phyloP scores from a whole-genome alignment of 306 rosid species.

The Arachis stenosperma region DNA sequence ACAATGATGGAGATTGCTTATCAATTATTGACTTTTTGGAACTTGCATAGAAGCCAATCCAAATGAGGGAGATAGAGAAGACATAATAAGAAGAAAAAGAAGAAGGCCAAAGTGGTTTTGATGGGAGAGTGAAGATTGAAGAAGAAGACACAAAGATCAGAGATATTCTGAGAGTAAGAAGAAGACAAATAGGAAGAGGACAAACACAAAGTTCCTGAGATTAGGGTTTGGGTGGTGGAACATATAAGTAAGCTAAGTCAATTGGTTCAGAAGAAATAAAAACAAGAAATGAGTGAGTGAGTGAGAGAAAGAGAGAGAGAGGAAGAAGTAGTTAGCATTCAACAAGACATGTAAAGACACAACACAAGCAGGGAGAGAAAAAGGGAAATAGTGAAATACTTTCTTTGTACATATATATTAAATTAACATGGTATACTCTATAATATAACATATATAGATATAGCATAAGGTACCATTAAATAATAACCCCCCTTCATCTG shows the following conservation, averaged over 20 bases:
- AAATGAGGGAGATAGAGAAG: constrained; percentile 36
- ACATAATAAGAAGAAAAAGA: constrained; percentile 31
- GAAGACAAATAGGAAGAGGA: constrained; percentile 63
- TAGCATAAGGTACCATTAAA: constrained; percentile 30
- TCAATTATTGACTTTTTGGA: constrained; percentile 22
- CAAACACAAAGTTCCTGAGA: constrained; percentile 39
- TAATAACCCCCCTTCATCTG: constrained; percentile 40
- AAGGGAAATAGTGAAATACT: constrained; percentile 6
- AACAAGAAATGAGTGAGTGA: neutral
- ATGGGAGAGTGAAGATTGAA: neutral
- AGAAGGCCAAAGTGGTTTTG: constrained; percentile 9
- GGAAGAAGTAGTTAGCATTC: constrained; percentile 48
- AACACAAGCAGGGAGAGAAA: constrained; percentile 27
- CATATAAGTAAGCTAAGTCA: constrained; percentile 16
- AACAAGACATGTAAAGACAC: constrained; percentile 65
- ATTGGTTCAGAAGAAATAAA: constrained; percentile 46
- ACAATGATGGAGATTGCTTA: constrained; percentile 17
- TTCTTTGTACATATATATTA: constrained; percentile 13
- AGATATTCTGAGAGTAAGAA: constrained; percentile 61
- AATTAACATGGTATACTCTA: neutral
- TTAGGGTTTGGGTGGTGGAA: constrained; percentile 38
- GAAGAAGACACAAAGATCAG: constrained; percentile 16
- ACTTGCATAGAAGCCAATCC: constrained; percentile 38
- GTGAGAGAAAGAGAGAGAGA: constrained; percentile 28
- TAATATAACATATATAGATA: constrained; percentile 22